Evolutionary conservation across 805 yeast genomes (phyloP), one percentile per base, ranked within the genome.

Genomic region (Starmerella scarabaei): DNA sequence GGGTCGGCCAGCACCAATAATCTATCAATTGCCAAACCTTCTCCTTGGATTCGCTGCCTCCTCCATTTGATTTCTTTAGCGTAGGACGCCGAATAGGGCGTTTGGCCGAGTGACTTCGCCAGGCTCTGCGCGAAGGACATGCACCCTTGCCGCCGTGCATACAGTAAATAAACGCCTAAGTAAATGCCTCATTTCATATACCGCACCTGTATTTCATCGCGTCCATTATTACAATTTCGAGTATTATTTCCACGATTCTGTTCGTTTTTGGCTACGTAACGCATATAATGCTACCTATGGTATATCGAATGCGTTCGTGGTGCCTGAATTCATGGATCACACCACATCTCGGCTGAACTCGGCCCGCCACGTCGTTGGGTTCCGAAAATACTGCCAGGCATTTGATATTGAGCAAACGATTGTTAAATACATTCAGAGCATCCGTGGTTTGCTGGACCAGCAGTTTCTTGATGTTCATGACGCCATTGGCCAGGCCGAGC

Each of bases 81-180:
- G 15, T 14, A 21, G 4, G 35, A 1, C 2, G 33, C n/a, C 14
- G 36, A 15, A 24, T 45, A 45, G 17, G 49, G 44, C 23, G 32
- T 29, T 14, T 24, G 18, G 5, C 38, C 41, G 9, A 47, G 41
- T n/a, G 41, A 24, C 34, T 45, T 33, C 12, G 38, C 44, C 12
- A 47, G 43, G 21, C 38, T 39, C 32, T 38, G 44, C 11, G 50
- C 49, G 36, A 47, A 47, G 16, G 50, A 44, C 50, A 47, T 47
- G 12, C n/a, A n/a, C n/a, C n/a, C n/a, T n/a, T n/a, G n/a, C n/a
- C n/a, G n/a, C n/a, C n/a, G n/a, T n/a, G n/a, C n/a, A n/a, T n/a
- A n/a, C n/a, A n/a, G n/a, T n/a, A n/a, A n/a, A n/a, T n/a, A n/a
- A n/a, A n/a, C n/a, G n/a, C n/a, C n/a, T n/a, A n/a, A n/a, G n/a